A percentile compares a stretch with the other conserved stretches of the same genome.
These are phyloP conservation scores for Gonapodya sp. DNA, from an alignment of 192 early-diverging fungal species.

Conservation along the genomic window DNA sequence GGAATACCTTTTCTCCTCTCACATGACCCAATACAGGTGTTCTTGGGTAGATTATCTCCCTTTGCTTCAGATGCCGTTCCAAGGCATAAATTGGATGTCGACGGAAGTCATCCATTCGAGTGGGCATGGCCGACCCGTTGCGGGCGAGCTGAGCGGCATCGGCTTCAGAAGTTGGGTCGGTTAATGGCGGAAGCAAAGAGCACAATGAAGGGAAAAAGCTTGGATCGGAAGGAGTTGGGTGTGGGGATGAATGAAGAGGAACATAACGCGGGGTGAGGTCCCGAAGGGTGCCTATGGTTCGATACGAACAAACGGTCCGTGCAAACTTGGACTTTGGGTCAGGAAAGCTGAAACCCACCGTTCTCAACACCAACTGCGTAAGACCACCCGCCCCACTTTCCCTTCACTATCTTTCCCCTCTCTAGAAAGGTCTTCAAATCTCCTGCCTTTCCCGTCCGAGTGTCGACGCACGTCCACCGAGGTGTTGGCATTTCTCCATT, in stretches of 20 bases:
- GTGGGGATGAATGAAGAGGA: neutral
- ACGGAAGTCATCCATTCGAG: neutral
- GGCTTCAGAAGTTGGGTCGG: neutral
- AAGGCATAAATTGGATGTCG: conserved; percentile 46
- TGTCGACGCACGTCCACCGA: neutral
- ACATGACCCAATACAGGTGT: conserved; percentile 62
- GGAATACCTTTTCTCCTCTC: conserved; percentile 70
- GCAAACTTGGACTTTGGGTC: neutral
- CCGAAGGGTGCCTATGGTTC: neutral
- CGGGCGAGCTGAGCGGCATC: neutral
- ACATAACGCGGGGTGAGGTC: neutral
- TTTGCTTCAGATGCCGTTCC: conserved; percentile 71
- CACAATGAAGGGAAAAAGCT: neutral
- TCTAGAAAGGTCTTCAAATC: neutral
- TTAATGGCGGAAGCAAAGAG: neutral
- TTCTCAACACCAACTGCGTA: neutral
- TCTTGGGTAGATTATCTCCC: conserved; percentile 54
- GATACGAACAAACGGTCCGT: neutral
- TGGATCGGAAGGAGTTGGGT: neutral
- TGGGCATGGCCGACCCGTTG: neutral
- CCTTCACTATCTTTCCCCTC: neutral
- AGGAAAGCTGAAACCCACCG: neutral
- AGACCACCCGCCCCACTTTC: neutral
- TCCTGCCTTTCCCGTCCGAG: neutral
- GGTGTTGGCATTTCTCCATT: neutral